Evolutionary conservation across 768 basidiomycete genomes (phyloP).

Genomic region (Candolleomyces aberdarensis): DNA sequence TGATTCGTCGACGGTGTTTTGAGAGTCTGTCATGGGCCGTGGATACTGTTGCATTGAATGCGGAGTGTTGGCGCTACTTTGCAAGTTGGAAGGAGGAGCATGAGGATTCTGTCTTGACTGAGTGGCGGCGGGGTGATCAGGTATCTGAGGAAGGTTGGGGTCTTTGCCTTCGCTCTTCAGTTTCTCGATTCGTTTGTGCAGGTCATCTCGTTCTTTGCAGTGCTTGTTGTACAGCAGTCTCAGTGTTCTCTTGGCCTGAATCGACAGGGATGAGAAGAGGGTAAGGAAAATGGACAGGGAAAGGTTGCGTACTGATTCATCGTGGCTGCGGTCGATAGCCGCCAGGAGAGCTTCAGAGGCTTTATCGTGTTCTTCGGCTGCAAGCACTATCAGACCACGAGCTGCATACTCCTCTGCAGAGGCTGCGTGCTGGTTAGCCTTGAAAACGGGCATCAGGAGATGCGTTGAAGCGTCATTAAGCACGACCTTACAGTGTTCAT

Average conservation of each 20-base stretch:
- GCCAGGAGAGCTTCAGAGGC: slow-evolving; percentile 74
- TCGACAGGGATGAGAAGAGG: slow-evolving; percentile 2
- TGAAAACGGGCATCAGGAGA: slow-evolving; percentile 10
- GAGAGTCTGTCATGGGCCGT: slow-evolving; percentile 48
- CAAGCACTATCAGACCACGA: slow-evolving; percentile 67
- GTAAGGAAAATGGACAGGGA: slow-evolving; percentile 8
- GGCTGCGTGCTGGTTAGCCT: slow-evolving; percentile 83
- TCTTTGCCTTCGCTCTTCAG: slow-evolving; percentile 76
- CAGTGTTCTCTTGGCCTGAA: slow-evolving; percentile 73
- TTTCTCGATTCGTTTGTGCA: slow-evolving; percentile 69
- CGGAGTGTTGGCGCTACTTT: slow-evolving; percentile 42
- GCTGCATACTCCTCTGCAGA: slow-evolving; percentile 72
- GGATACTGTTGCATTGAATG: slow-evolving; percentile 9
- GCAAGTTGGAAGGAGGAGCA: slow-evolving; percentile 29
- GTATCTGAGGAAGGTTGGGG: slow-evolving; percentile 67
- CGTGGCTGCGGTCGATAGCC: slow-evolving; percentile 69
- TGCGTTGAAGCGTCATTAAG: background rate
- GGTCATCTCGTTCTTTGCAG: slow-evolving; percentile 63
- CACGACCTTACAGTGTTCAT: slow-evolving; percentile 45
- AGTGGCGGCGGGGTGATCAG: slow-evolving; percentile 26
- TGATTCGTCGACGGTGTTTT: slow-evolving; percentile 76
- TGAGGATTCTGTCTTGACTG: slow-evolving; percentile 29
- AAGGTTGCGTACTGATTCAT: slow-evolving; percentile 56
- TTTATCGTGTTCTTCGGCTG: slow-evolving; percentile 70
- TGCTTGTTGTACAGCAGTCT: slow-evolving; percentile 76